Conservation (phyloP, 2,329 filamentous ascomycete species). For the Monosporascus sp. region DNA sequence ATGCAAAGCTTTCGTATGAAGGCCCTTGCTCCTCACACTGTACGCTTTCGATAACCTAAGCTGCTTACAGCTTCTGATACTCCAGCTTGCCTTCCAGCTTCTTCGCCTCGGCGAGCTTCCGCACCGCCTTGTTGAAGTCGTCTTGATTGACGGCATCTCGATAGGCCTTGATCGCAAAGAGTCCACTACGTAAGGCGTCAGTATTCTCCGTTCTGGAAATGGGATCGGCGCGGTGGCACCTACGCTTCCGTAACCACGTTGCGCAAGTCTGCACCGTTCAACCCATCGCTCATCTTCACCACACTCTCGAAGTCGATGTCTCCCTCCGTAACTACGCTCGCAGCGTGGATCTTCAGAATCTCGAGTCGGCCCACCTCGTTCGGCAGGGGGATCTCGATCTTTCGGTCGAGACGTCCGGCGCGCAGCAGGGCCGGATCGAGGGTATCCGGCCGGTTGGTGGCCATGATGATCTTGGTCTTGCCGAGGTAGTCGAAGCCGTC, state of each 20-base stretch:
- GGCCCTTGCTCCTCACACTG: neutral
- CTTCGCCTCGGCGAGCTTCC: conserved; percentile 96
- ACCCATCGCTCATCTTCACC: conserved; percentile 98
- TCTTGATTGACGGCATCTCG: conserved; percentile 95
- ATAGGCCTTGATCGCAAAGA: conserved; percentile 98
- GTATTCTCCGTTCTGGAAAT: conserved; percentile 4
- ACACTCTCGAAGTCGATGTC: conserved; percentile 99
- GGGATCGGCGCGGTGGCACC: conserved; percentile 36
- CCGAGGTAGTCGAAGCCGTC: conserved; percentile 99
- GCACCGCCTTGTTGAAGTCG: conserved; percentile 98
- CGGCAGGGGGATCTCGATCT: conserved; percentile 95
- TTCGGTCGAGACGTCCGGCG: conserved; percentile 89
- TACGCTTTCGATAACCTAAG: neutral
- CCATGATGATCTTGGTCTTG: conserved; percentile 99
- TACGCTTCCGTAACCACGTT: conserved; percentile 99
- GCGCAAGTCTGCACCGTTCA: conserved; percentile 94
- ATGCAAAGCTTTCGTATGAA: neutral
- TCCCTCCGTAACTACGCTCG: conserved; percentile 79
- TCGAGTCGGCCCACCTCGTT: conserved; percentile 96
- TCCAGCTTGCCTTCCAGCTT: conserved; percentile 98
- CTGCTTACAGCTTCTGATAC: conserved; percentile 83
- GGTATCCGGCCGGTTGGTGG: conserved; percentile 94
- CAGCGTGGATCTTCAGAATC: conserved; percentile 95
- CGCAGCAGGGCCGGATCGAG: conserved; percentile 88
- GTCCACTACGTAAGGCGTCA: conserved; percentile 53